Base-by-base conservation (phyloP, 305 asterid genomes). In the Salvia sclarea region DNA sequence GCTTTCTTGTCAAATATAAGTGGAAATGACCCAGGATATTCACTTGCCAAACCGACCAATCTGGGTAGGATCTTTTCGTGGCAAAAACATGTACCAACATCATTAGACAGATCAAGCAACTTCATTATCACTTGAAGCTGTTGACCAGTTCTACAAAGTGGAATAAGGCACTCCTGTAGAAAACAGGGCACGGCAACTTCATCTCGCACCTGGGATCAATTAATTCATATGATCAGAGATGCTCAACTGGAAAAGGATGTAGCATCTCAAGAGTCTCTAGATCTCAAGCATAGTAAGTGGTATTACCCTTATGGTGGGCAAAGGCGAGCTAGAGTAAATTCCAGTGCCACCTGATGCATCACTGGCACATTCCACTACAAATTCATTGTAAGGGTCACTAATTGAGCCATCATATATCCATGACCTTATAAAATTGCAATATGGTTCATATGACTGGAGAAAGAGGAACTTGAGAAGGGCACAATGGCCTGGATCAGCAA, bases 131-230 rank as follows among this genome's bases (percentile, higher is more conserved):
- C 91, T 89, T 91, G 99, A 77, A 91, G 96, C 83, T 95, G 99
- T 82, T 88, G 98, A 72, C 99, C 99, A 78, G 96, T 90, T 88
- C 98, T 85, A 66, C 94, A 85, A 59, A 95, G 90, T 54, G 92
- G 95, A 79, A 78, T 77, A 58, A 83, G 80, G 63, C 88, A 88
- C 74, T 88, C 94, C 77, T 89, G 86, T 45, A 95, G 89, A 82
- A 95, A 95, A 73, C 88, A 89, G 61, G 99, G 99, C 10, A 90
- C 78, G 47, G 78, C 74, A 84, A 78, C 91, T 81, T 93, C 96
- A 75, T 88, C 88, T 78, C 89, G 88, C 45, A 82, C 95, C 98
- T 91, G 85, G 74, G 69, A 76, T 73, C 59, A 79, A 52, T 69
- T 61, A 61, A 54, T 37, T 44, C 66, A 67, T 16, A 17, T 67